phyloP scores from a whole-genome alignment of 148 eudicot genomes.

The Oxyria digyna region DNA sequence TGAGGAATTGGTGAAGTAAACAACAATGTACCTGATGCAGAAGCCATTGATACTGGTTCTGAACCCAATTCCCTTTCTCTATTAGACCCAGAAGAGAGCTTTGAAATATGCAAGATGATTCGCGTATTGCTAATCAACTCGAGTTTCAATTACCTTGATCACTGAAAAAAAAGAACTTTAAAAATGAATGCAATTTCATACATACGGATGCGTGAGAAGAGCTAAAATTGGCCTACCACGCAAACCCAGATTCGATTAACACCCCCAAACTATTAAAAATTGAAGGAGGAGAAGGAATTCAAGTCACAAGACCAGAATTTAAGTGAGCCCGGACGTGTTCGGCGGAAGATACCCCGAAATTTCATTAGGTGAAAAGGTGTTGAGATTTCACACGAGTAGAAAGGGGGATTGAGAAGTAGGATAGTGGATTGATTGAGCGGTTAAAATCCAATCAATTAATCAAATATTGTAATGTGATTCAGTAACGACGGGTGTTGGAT shows the following conservation, averaged over 20 bases:
- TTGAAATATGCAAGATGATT: background rate
- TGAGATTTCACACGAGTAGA: background rate
- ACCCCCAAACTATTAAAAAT: background rate
- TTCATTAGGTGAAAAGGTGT: background rate
- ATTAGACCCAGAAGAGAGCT: background rate
- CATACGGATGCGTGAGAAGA: background rate
- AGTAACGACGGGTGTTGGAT: background rate
- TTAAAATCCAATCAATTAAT: background rate
- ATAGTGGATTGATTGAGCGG: background rate
- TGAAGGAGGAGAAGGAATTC: background rate
- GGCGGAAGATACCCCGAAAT: background rate
- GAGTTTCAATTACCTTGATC: background rate
- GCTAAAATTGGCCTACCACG: background rate
- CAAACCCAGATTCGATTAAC: background rate
- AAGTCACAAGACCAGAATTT: background rate
- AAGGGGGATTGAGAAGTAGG: background rate
- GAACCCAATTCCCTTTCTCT: background rate
- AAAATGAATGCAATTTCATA: background rate
- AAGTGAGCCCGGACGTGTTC: background rate
- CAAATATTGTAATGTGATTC: conserved; percentile 6
- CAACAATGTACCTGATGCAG: conserved; percentile 22
- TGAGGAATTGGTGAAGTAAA: conserved; percentile 18
- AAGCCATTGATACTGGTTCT: conserved; percentile 18
- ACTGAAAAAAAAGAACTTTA: background rate
- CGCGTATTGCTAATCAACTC: background rate